A percentile compares a stretch with the other conserved stretches of the same genome.
Evolutionary conservation across 768 basidiomycete species (phyloP).

Genomic region (Tulasnella calospora): DNA sequence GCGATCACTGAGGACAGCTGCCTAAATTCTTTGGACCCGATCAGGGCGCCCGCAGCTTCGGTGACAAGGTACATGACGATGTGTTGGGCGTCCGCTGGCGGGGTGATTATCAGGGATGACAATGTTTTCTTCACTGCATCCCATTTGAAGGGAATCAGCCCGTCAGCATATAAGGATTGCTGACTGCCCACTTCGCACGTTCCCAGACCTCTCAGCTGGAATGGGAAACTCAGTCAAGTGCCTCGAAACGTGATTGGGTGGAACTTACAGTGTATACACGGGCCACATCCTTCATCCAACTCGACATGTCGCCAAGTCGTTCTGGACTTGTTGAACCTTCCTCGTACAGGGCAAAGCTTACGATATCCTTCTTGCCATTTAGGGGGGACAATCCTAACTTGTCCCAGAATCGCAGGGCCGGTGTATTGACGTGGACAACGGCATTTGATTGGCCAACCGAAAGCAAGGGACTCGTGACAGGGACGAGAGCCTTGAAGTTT

Average conservation of each 20-base stretch:
- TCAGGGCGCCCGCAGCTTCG: slow-evolving; percentile 52
- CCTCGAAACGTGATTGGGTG: background rate
- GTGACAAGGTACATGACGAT: slow-evolving; percentile 66
- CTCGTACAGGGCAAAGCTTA: slow-evolving; percentile 65
- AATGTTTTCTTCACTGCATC: slow-evolving; percentile 68
- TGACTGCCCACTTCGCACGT: slow-evolving; percentile 48
- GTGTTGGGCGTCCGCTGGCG: slow-evolving; percentile 31
- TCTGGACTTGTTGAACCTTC: slow-evolving; percentile 45
- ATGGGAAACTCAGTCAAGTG: slow-evolving; percentile 15
- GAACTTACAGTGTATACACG: slow-evolving; percentile 55
- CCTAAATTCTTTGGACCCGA: slow-evolving; percentile 61
- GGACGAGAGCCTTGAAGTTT: slow-evolving; percentile 14
- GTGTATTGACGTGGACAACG: slow-evolving; percentile 61
- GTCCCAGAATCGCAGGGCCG: slow-evolving; percentile 79
- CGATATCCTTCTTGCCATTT: slow-evolving; percentile 65
- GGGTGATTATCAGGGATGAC: slow-evolving; percentile 38
- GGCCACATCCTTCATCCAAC: slow-evolving; percentile 56
- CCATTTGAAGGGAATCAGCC: slow-evolving; percentile 58
- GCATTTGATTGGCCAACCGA: slow-evolving; percentile 63
- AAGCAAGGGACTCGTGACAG: slow-evolving; percentile 43
- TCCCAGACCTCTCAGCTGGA: slow-evolving; percentile 60
- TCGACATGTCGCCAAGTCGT: slow-evolving; percentile 45
- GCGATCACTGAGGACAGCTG: slow-evolving; percentile 62
- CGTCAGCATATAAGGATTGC: slow-evolving; percentile 48
- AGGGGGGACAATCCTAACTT: slow-evolving; percentile 71